phyloP scores from a whole-genome alignment of 208 protist genomes.

The Crithidia brevicula region DNA sequence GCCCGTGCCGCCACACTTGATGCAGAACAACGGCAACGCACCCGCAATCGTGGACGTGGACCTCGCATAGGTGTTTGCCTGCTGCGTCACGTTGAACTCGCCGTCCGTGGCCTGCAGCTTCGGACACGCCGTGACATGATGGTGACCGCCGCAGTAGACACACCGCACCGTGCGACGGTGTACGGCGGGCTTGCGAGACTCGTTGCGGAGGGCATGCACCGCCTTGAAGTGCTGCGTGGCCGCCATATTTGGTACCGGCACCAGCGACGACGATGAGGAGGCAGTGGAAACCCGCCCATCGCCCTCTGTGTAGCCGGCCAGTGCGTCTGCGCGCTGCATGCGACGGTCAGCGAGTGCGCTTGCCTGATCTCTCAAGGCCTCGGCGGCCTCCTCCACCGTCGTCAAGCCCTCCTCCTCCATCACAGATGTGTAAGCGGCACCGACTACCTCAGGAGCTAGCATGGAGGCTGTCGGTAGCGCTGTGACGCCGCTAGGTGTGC shows the following conservation, averaged over 20 bases:
- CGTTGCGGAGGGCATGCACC: constrained; percentile 39
- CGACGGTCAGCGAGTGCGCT: neutral
- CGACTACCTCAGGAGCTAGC: neutral
- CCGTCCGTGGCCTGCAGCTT: constrained; percentile 29
- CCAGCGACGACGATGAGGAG: constrained; percentile 1
- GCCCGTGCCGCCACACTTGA: constrained; percentile 60
- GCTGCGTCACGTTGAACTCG: neutral
- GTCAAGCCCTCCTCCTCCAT: constrained; percentile 23
- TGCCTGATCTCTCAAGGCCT: constrained; percentile 18
- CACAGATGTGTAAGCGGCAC: neutral
- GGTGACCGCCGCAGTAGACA: constrained; percentile 79
- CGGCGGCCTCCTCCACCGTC: constrained; percentile 26
- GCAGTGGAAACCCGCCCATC: neutral
- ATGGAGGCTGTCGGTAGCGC: too few species aligned
- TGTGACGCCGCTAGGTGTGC: neutral
- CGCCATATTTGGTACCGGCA: constrained; percentile 60
- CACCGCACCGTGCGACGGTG: constrained; percentile 70
- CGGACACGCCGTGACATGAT: constrained; percentile 81
- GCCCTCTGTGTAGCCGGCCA: constrained; percentile 1
- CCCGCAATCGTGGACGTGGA: neutral
- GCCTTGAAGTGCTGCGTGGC: constrained; percentile 50
- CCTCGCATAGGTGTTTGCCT: neutral
- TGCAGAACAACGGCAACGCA: constrained; percentile 52
- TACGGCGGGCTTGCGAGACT: constrained; percentile 57
- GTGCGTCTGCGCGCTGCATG: neutral